Evolutionary conservation across 768 basidiomycete species (phyloP), one percentile per base, ranked within the genome.

Genomic region (Pulveroboletus sp.): DNA sequence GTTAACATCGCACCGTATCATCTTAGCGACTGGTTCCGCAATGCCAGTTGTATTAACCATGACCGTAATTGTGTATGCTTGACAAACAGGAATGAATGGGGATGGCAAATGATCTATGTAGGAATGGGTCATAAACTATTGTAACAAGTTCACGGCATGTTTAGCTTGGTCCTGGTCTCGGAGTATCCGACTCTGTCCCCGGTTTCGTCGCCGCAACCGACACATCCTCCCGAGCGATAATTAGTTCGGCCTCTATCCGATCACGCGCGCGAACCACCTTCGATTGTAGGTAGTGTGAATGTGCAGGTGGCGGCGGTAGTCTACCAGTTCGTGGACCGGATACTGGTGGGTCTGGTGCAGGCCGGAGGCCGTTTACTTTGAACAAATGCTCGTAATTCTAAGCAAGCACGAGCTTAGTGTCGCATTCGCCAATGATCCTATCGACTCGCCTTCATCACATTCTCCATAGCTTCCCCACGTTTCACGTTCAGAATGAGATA

Each of bases 201-300:
- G 63, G 51, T 54, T 60, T 65, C 43, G 55, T 43, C 44, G 53
- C 37, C 10, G 5, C 51, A 30, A 9, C 37, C n/a, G 47, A 41
- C 5, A 6, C 55, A 15, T 65, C 61, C 49, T 70, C 65, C 17
- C 57, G 57, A 42, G 56, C 56, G 31, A 66, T 52, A 53, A 67
- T 68, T 60, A 66, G 51, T 75, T 99, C 95, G 0, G 94, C 94
- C 66, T 96, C 89, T 78, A 98, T 84, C 71, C 96, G 83, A 71
- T 97, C 93, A 47, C 84, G 80, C 17, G 96, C 95, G 37, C 96
- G 83, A 39, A 91, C 81, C n/a, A 99, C 91, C 71, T 99, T 99
- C 30, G 92, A 94, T 66, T 95, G 94, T 11, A 98, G 76, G 69
- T 98, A 98, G 69, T 93, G 90, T 32, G 92, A 93, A 64, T 92